Evolutionary conservation across 225 moss, liverwort and hornwort genomes (phyloP).

Genomic region (Anthoceros angustus): DNA sequence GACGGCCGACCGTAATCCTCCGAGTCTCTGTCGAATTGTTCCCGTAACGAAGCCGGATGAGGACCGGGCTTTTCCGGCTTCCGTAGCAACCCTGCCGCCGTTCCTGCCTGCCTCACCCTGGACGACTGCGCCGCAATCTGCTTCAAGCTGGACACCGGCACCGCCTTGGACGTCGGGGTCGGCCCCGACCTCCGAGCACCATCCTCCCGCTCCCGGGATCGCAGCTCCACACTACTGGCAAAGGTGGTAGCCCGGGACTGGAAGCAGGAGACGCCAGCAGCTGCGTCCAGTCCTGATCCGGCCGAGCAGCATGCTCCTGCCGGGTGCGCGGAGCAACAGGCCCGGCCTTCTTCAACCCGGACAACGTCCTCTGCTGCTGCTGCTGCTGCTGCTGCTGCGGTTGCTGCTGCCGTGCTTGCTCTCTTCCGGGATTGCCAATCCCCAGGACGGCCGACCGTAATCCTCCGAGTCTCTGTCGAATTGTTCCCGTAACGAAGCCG

Average conservation of each 20-base stretch:
- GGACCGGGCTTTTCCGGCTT: conserved; percentile 28
- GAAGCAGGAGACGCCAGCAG: conserved; percentile 50
- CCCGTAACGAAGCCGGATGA: neutral
- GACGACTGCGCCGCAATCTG: conserved; percentile 26
- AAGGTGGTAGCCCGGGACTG: conserved; percentile 31
- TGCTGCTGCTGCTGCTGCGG: conserved; percentile 23
- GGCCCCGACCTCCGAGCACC: conserved; percentile 16
- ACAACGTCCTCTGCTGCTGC: conserved; percentile 22
- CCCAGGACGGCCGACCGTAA: neutral
- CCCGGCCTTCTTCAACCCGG: conserved; percentile 17
- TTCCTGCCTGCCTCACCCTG: conserved; percentile 10
- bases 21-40: neutral
- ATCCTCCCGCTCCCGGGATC: conserved; percentile 12
- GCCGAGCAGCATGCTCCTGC: neutral
- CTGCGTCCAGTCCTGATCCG: conserved; percentile 57
- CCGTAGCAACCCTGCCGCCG: conserved; percentile 47
- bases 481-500: neutral
- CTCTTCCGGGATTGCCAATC: neutral
- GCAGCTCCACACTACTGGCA: conserved; percentile 39
- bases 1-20: neutral
- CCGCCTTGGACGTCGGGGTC: conserved; percentile 26
- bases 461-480: neutral
- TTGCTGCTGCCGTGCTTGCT: conserved; percentile 10
- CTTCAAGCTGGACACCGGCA: conserved; percentile 1
- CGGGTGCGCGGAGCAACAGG: conserved; percentile 13